Evolutionary conservation across 495 filamentous ascomycete species (phyloP).

Genomic region (Jackrogersella multiformis): DNA sequence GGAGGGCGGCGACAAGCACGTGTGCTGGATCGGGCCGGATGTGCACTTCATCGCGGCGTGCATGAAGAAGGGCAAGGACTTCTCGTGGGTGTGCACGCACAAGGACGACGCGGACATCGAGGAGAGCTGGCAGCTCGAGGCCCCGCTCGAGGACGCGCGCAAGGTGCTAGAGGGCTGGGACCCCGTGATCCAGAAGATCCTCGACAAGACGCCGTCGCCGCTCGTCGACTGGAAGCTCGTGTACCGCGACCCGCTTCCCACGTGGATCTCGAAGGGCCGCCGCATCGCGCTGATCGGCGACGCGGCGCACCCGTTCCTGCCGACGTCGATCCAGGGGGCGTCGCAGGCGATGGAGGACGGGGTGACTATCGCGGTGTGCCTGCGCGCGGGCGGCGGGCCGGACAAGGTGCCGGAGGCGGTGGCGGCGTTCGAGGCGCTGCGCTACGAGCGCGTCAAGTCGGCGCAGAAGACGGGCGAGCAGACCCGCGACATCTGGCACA

Average conservation of each 20-base stretch:
- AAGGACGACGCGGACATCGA: slow-evolving; percentile 62
- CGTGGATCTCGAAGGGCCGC: slow-evolving; percentile 67
- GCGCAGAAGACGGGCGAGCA: slow-evolving; percentile 68
- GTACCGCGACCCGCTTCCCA: slow-evolving; percentile 73
- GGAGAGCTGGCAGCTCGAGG: slow-evolving; percentile 72
- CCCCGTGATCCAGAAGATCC: slow-evolving; percentile 64
- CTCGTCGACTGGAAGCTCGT: slow-evolving; percentile 78
- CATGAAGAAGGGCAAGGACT: slow-evolving; percentile 69
- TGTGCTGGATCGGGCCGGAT: slow-evolving; percentile 67
- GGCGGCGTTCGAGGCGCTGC: slow-evolving; percentile 58
- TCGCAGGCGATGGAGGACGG: slow-evolving; percentile 80
- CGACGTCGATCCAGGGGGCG: slow-evolving; percentile 75
- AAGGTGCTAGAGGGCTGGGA: slow-evolving; percentile 72
- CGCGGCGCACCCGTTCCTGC: slow-evolving; percentile 77
- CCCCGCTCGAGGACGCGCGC: slow-evolving; percentile 67
- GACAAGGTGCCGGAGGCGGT: slow-evolving; percentile 57
- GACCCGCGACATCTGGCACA: slow-evolving; percentile 69
- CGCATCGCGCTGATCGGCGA: slow-evolving; percentile 74
- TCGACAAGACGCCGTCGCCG: slow-evolving; percentile 66
- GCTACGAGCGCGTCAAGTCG: slow-evolving; percentile 62
- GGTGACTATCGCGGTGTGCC: slow-evolving; percentile 69
- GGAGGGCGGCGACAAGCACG: slow-evolving; percentile 70
- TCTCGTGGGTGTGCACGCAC: slow-evolving; percentile 78
- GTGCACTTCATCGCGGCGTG: slow-evolving; percentile 71
- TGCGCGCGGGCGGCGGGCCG: slow-evolving; percentile 53